phyloP scores from a whole-genome alignment of 768 basidiomycete genomes.

The Psilocybe cyanescens region DNA sequence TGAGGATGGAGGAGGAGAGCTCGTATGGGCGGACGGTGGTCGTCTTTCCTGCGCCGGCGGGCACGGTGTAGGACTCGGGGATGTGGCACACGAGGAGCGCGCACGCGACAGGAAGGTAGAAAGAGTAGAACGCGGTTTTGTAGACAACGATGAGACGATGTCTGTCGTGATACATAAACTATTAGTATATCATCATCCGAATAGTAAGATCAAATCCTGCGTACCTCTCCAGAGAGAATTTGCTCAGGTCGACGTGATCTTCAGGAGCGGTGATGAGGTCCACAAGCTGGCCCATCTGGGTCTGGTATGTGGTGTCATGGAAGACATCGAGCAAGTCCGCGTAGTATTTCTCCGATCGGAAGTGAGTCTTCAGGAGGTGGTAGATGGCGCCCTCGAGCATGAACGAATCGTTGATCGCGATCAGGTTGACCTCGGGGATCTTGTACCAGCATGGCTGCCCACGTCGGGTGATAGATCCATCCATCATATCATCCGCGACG shows the following conservation, averaged over 20 bases:
- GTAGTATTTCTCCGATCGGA: slow-evolving; percentile 81
- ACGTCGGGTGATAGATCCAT: slow-evolving; percentile 88
- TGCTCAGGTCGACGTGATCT: slow-evolving; percentile 80
- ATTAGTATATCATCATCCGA: background rate
- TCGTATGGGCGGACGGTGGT: slow-evolving; percentile 36
- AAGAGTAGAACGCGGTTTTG: slow-evolving; percentile 98
- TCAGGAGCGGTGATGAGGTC: slow-evolving; percentile 97
- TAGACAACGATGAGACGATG: slow-evolving; percentile 93
- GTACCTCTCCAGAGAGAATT: slow-evolving; percentile 87
- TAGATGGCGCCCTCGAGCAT: slow-evolving; percentile 97
- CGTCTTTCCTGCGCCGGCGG: slow-evolving; percentile 16
- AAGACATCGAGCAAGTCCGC: slow-evolving; percentile 90
- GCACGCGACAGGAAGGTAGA: slow-evolving; percentile 97
- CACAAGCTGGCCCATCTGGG: slow-evolving; percentile 95
- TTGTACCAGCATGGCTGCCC: slow-evolving; percentile 96
- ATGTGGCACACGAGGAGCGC: slow-evolving; percentile 82
- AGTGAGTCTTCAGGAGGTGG: slow-evolving; percentile 84
- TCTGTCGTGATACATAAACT: slow-evolving; percentile 38
- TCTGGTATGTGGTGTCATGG: slow-evolving; percentile 89
- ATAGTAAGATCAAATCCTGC: slow-evolving; percentile 19
- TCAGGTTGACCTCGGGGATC: slow-evolving; percentile 63
- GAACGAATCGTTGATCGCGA: slow-evolving; percentile 96
- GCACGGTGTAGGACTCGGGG: slow-evolving; percentile 47
- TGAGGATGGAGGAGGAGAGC: slow-evolving; percentile 76
- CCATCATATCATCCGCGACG: slow-evolving; percentile 98